Evolutionary conservation across 768 basidiomycete genomes (phyloP).

Genomic region (Pleurotus pulmonarius): DNA sequence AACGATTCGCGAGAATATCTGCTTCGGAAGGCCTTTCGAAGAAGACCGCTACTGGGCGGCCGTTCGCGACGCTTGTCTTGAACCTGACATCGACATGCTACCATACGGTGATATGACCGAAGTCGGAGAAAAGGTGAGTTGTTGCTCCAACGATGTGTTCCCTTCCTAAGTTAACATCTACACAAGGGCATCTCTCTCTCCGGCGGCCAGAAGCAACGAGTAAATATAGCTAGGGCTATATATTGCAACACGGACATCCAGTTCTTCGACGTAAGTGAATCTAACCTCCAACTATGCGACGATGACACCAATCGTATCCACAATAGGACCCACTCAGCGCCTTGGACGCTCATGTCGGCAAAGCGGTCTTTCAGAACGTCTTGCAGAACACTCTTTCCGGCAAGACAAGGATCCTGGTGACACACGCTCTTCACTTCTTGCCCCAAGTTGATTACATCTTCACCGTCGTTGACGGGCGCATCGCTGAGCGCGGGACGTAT

Average conservation of each 20-base stretch:
- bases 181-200: slow-evolving; percentile 77
- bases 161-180: neutral
- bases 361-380: slow-evolving; percentile 82
- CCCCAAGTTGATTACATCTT: slow-evolving; percentile 86
- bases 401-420: slow-evolving; percentile 87
- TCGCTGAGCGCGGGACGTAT: slow-evolving; percentile 82
- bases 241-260: slow-evolving; percentile 86
- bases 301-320: neutral
- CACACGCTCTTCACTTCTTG: slow-evolving; percentile 88
- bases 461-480: slow-evolving; percentile 69
- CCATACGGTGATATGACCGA: slow-evolving; percentile 78
- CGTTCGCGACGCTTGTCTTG: slow-evolving; percentile 72
- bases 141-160: neutral
- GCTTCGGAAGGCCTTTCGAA: slow-evolving; percentile 82
- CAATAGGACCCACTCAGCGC: slow-evolving; percentile 79
- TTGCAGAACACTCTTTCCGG: slow-evolving; percentile 56
- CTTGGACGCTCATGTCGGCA: slow-evolving; percentile 90
- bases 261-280: slow-evolving; percentile 63
- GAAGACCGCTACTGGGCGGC: slow-evolving; percentile 81
- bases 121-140: slow-evolving; percentile 64
- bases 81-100: slow-evolving; percentile 76
- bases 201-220: slow-evolving; percentile 74
- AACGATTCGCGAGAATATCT: slow-evolving; percentile 85
- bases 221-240: slow-evolving; percentile 84
- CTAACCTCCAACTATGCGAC: neutral